Conservation (phyloP, 2,329 filamentous ascomycete species). For the Coniochaeta sp. region DNA sequence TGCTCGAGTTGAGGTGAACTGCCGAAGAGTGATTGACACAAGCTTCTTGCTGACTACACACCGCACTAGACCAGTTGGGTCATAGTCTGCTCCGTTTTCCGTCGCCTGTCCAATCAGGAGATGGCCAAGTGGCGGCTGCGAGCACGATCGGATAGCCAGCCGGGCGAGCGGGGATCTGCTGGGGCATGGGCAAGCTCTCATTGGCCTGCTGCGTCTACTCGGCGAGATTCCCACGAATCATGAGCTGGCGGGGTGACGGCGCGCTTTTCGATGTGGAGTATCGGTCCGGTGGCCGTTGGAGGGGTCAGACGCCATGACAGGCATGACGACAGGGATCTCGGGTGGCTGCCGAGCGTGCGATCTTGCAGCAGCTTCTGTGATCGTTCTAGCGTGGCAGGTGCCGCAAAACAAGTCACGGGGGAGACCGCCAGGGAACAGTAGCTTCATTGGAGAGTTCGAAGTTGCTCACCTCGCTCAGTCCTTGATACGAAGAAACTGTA, state of each 20-base stretch:
- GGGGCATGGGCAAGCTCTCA: not conserved
- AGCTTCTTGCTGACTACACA: not conserved
- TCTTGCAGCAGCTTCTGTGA: not conserved
- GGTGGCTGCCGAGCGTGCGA: not conserved
- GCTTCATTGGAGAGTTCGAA: not conserved
- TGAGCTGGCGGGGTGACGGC: not conserved
- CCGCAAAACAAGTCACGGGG: not conserved
- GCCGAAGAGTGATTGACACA: not conserved
- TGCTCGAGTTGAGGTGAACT: not conserved
- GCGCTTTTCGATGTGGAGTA: slow-evolving; percentile 2
- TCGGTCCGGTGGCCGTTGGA: slow-evolving; percentile 2
- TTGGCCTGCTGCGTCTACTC: not conserved
- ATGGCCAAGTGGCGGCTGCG: not conserved
- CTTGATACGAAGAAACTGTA: not conserved
- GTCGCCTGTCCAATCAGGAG: not conserved
- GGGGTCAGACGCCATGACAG: not conserved
- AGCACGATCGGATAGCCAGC: not conserved
- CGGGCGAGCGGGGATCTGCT: not conserved
- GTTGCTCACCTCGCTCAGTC: not conserved
- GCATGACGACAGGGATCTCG: not conserved
- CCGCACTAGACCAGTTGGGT: not conserved
- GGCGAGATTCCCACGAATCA: not conserved
- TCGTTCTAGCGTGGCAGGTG: not conserved
- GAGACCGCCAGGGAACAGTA: no score
- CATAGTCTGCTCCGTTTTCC: not conserved